These are phyloP conservation scores for Syzygium jambos DNA, from an alignment of 345 rosid species.

Conservation along the genomic window DNA sequence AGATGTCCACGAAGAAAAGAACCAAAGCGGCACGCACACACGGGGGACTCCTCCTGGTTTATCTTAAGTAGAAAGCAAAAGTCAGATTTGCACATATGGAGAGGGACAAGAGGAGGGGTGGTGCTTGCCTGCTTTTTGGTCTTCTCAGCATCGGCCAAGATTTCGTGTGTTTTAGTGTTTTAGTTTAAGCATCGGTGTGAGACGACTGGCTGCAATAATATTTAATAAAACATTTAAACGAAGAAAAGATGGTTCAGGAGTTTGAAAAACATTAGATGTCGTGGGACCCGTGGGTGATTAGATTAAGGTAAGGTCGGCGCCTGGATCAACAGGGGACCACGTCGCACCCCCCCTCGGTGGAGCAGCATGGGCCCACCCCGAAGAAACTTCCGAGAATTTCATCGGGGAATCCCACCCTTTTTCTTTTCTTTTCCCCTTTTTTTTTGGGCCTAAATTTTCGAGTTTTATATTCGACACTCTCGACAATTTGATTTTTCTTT, in stretches of 20 bases:
- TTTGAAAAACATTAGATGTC: not conserved
- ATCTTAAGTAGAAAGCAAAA: not conserved
- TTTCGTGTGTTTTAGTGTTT: not conserved
- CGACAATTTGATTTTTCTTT: not conserved
- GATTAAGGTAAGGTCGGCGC: not conserved
- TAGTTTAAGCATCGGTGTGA: not conserved
- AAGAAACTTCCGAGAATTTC: not conserved
- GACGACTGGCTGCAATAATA: not conserved
- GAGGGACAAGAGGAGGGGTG: not conserved
- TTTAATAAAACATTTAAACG: too few relatives aligned
- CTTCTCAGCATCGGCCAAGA: not conserved
- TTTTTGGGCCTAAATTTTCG: not conserved
- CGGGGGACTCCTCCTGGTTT: too few relatives aligned
- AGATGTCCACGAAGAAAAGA: not conserved
- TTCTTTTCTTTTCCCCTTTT: accelerated
- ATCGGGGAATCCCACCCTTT: not conserved
- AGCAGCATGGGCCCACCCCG: not conserved
- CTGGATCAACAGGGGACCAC: not conserved
- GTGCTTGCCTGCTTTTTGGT: not conserved
- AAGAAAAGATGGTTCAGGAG: not conserved
- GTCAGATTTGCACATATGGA: not conserved
- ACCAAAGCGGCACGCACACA: not conserved
- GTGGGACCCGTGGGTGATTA: not conserved
- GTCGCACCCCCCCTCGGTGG: not conserved
- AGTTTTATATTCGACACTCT: not conserved